Evolutionary conservation across 257 asterid genomes (phyloP), one percentile per base, ranked within the genome.

Genomic region (Salvia miltiorrhiza): DNA sequence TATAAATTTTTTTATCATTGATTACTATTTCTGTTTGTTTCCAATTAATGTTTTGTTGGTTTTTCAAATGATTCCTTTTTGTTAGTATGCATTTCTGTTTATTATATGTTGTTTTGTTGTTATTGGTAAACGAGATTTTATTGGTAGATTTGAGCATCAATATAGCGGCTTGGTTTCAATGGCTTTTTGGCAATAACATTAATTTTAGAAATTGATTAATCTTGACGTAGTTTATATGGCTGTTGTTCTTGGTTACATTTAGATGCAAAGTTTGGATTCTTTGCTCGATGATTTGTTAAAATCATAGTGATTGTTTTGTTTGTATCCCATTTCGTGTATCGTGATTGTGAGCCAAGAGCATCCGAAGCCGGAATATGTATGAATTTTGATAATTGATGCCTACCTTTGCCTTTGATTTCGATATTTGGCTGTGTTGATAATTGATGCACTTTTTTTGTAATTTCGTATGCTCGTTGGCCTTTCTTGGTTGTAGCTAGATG

Each of bases 1-100:
- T 83, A 79, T 59, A 32, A 23, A 73, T 28, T 64, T 57, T 21
- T 47, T 11, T 32, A 4, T 56, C 7, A 23, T 11, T 9, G 26
- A n/a, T 33, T 32, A 41, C 17, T 43, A 60, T 30, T 14, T 17
- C 5, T 55, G 13, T 54, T 45, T 23, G 23, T 56, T 14, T 65
- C 41, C 26, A 30, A 12, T 21, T 41, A 5, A 7, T 66, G 19
- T 4, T 33, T 20, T 63, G 39, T 20, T 63, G 39, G 48, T 74
- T 33, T 50, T 12, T 1, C 6, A 20, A 19, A 19, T 56, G 50
- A 58, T 59, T 21, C 3, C 4, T 32, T 8, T 8, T 45, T 12
- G 6, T 37, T 59, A n/a, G n/a, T n/a, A n/a, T 59, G 59, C n/a
- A 20, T 20, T 47, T 58, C 14, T 12, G 4, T 2, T 28, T 30